Conservation (phyloP, 2,329 filamentous ascomycete genomes). For the Botrytis sinoallii region DNA sequence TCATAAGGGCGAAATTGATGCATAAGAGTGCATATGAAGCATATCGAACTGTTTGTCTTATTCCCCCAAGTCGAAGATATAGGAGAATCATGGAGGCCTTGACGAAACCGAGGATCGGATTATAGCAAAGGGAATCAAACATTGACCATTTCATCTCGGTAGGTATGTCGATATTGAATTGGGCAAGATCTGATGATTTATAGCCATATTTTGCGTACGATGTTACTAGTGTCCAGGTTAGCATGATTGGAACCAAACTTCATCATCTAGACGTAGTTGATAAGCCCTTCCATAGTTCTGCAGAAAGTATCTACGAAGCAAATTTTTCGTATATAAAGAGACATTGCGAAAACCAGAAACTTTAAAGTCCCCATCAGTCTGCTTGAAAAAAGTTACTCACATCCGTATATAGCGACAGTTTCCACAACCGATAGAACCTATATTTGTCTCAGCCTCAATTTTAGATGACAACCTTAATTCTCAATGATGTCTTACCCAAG, state of each 20-base stretch:
- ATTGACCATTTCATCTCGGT: slow-evolving; percentile 27
- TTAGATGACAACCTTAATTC: slow-evolving; percentile 2
- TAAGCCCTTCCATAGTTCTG: not conserved
- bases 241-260: not conserved
- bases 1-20: slow-evolving; percentile 36
- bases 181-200: slow-evolving; percentile 18
- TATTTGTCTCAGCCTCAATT: slow-evolving; percentile 14
- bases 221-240: slow-evolving; percentile 22
- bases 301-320: not conserved
- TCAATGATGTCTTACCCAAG: slow-evolving; percentile 21
- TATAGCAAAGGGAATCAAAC: slow-evolving; percentile 40
- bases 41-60: slow-evolving; percentile 24
- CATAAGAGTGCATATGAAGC: slow-evolving; percentile 19
- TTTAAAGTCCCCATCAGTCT: too few species aligned
- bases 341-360: not conserved
- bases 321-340: not conserved
- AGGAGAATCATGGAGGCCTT: slow-evolving; percentile 47
- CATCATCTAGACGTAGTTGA: not conserved
- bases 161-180: not conserved
- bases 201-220: slow-evolving; percentile 27
- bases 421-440: slow-evolving; percentile 18
- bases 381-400: not conserved
- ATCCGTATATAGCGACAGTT: slow-evolving; percentile 15
- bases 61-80: slow-evolving; percentile 43
- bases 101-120: slow-evolving; percentile 46